These are phyloP conservation scores for Eurotiales sp. DNA, from an alignment of 2,329 filamentous ascomycete species.

Conservation along the genomic window DNA sequence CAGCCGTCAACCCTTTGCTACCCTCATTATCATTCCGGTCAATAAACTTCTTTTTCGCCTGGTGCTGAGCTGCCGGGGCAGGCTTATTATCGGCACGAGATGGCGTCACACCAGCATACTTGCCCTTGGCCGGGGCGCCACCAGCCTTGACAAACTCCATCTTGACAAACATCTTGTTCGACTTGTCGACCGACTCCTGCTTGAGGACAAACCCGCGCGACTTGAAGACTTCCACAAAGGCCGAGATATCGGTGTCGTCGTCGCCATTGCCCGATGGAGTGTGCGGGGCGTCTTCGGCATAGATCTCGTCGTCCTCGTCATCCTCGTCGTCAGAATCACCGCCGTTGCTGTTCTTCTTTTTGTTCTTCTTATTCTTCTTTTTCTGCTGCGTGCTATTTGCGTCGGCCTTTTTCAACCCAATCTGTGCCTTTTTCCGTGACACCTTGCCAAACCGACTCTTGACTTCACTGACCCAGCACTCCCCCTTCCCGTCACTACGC, in stretches of 20 bases:
- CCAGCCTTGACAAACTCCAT: constrained; percentile 90
- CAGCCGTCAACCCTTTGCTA: constrained; percentile 51
- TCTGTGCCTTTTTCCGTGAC: constrained; percentile 39
- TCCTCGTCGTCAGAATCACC: constrained; percentile 39
- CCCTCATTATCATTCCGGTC: constrained; percentile 47
- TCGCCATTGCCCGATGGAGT: constrained; percentile 46
- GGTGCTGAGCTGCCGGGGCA: constrained; percentile 28
- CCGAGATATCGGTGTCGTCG: constrained; percentile 77
- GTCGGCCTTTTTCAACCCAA: constrained; percentile 33
- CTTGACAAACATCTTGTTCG: constrained; percentile 97
- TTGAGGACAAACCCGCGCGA: constrained; percentile 82
- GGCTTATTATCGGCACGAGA: too few species aligned
- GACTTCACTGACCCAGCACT: constrained; percentile 96
- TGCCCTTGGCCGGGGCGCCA: constrained; percentile 66
- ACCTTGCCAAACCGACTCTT: constrained; percentile 80
- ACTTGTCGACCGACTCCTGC: constrained; percentile 68
- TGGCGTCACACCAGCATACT: constrained; percentile 49
- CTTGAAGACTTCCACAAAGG: constrained; percentile 78
- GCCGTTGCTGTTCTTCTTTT: constrained; percentile 45
- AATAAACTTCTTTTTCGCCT: constrained; percentile 54
- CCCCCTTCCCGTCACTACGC: constrained; percentile 75
- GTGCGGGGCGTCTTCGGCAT: constrained; percentile 45
- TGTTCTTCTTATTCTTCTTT: constrained; percentile 43
- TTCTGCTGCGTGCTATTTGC: constrained; percentile 40
- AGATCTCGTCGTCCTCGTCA: constrained; percentile 51